Percentiles rank a stretch among this genome's conserved stretches.
phyloP scores from a whole-genome alignment of 345 rosid genomes.

The Corchorus capsularis region DNA sequence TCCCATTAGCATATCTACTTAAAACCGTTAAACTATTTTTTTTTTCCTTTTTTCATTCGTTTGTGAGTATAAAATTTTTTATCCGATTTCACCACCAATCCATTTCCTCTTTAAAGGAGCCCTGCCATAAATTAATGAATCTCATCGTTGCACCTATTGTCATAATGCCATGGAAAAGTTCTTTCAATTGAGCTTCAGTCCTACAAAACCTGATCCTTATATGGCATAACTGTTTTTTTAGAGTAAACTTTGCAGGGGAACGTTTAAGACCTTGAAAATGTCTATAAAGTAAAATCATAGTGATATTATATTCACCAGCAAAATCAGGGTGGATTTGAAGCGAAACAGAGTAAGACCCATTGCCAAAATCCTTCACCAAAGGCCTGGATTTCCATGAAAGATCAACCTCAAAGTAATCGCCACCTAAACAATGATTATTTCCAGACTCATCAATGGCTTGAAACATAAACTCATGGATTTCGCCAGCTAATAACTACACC shows the following conservation, averaged over 20 bases:
- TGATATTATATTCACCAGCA: slow-evolving; percentile 65
- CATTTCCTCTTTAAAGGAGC: slow-evolving; percentile 77
- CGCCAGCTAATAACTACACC: slow-evolving; percentile 62
- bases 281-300: slow-evolving; percentile 71
- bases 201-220: slow-evolving; percentile 47
- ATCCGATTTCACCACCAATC: slow-evolving; percentile 91
- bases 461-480: slow-evolving; percentile 64
- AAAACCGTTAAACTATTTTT: too few relatives aligned
- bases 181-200: slow-evolving; percentile 44
- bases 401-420: slow-evolving; percentile 89
- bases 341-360: slow-evolving; percentile 71
- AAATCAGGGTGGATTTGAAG: slow-evolving; percentile 94
- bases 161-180: slow-evolving; percentile 84
- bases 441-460: slow-evolving; percentile 62
- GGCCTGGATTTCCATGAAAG: slow-evolving; percentile 96
- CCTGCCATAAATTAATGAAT: slow-evolving; percentile 96
- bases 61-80: too few relatives aligned
- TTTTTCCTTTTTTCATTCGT: too few relatives aligned
- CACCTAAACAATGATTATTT: slow-evolving; percentile 62
- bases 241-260: slow-evolving; percentile 64
- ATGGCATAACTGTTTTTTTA: slow-evolving; percentile 52
- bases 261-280: slow-evolving; percentile 74
- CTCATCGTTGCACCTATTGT: slow-evolving; percentile 86
- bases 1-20: too few relatives aligned
- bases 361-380: slow-evolving; percentile 68